A percentile compares a stretch with the other conserved stretches of the same genome.
phyloP scores from a whole-genome alignment of 2,329 filamentous ascomycete genomes.

The Fusarium abutilonis region DNA sequence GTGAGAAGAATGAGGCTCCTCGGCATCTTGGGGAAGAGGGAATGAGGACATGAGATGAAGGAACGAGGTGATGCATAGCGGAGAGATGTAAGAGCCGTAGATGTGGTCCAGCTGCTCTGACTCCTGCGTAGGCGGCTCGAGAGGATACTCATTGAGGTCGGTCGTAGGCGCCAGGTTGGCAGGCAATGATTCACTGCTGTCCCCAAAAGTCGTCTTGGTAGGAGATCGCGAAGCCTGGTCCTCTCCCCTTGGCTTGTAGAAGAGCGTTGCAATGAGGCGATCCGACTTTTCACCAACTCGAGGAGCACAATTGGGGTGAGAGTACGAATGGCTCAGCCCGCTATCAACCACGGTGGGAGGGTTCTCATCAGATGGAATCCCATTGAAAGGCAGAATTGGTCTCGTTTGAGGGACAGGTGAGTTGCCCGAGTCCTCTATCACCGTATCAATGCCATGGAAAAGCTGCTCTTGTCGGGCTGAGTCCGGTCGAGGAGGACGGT shows the following conservation, averaged over 20 bases:
- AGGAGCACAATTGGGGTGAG: conserved; percentile 71
- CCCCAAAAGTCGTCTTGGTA: conserved; percentile 42
- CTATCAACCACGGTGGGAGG: conserved; percentile 70
- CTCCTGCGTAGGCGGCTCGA: conserved; percentile 66
- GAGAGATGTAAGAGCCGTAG: conserved; percentile 72
- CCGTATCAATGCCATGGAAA: conserved; percentile 70
- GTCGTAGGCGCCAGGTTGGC: conserved; percentile 68
- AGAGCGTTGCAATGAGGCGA: conserved; percentile 69
- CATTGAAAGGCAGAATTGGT: conserved; percentile 63
- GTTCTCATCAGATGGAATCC: conserved; percentile 67
- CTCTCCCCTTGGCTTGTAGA: conserved; percentile 63
- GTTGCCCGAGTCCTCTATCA: conserved; percentile 65
- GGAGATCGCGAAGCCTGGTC: conserved; percentile 48
- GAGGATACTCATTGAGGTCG: conserved; percentile 66
- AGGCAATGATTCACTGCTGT: conserved; percentile 54
- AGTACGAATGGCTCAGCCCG: conserved; percentile 69
- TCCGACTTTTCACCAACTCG: conserved; percentile 58
- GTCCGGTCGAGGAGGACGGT: conserved; percentile 65
- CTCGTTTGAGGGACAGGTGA: conserved; percentile 52
- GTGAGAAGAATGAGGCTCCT: conserved; percentile 68
- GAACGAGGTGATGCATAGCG: conserved; percentile 72
- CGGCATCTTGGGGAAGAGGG: conserved; percentile 62
- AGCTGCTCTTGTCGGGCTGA: conserved; percentile 60
- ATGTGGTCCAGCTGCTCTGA: conserved; percentile 69
- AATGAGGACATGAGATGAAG: conserved; percentile 72